Conservation (phyloP, 2,329 filamentous ascomycete genomes). For the Talaromyces sp. region DNA sequence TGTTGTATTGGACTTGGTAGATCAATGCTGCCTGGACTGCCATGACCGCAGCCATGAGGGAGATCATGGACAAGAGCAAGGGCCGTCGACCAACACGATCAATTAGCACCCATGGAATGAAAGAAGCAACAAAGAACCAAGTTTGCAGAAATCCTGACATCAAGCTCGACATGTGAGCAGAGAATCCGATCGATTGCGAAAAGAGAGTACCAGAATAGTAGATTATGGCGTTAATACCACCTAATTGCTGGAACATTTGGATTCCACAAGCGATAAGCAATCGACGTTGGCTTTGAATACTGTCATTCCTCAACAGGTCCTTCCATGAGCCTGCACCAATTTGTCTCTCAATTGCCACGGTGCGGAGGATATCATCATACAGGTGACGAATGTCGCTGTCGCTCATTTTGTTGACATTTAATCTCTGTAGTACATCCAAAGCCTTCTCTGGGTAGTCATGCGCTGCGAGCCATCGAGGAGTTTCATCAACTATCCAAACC, state of each 20-base stretch:
- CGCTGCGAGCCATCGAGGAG: conserved; percentile 43
- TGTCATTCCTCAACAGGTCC: conserved; percentile 9
- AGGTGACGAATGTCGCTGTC: not conserved
- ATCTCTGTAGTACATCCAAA: conserved; percentile 28
- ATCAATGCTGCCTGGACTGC: conserved; percentile 42
- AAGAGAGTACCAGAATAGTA: conserved; percentile 41
- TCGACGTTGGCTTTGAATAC: conserved; percentile 3
- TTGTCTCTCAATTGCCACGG: not conserved
- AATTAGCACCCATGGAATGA: conserved; percentile 39
- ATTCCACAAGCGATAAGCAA: conserved; percentile 9
- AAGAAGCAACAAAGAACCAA: conserved; percentile 43
- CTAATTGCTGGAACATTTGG: conserved; percentile 36
- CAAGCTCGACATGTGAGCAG: conserved; percentile 38
- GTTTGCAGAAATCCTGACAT: conserved; percentile 47
- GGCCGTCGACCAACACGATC: conserved; percentile 36
- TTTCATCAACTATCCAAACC: conserved; percentile 40
- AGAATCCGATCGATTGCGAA: conserved; percentile 40
- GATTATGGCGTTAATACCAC: conserved; percentile 40
- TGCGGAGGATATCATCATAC: conserved; percentile 4
- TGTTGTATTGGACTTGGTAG: conserved; percentile 40
- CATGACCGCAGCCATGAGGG: conserved; percentile 44
- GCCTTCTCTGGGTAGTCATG: conserved; percentile 41
- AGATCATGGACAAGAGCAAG: conserved; percentile 37
- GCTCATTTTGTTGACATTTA: not conserved
- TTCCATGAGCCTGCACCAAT: conserved; percentile 4